Percentiles rank a stretch among this genome's conserved stretches.
Conservation (phyloP, 768 basidiomycete genomes). For the Boletus rubropictus region DNA sequence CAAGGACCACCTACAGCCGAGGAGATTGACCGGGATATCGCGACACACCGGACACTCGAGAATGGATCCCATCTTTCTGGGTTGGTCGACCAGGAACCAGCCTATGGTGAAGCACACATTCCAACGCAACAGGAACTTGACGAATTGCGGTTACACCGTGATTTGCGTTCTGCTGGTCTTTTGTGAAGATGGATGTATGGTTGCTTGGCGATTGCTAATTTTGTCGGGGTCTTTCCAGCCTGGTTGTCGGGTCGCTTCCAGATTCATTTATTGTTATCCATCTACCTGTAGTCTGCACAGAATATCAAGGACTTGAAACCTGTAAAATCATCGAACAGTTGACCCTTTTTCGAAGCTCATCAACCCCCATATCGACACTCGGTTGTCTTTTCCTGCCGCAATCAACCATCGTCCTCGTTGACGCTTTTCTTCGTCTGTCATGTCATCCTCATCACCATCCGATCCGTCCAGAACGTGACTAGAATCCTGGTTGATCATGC, state of each 20-base stretch:
- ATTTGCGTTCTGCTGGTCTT: constrained; percentile 51
- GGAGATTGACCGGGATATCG: constrained; percentile 47
- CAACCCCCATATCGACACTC: constrained; percentile 68
- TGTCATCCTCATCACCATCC: constrained; percentile 41
- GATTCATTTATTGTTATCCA: constrained; percentile 14
- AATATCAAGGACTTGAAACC: neutral
- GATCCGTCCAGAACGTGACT: neutral
- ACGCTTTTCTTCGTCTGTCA: constrained; percentile 39
- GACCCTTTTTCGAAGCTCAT: constrained; percentile 33
- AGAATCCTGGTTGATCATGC: constrained; percentile 5
- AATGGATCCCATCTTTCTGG: constrained; percentile 44
- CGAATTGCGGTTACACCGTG: constrained; percentile 44
- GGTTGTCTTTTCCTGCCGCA: constrained; percentile 59
- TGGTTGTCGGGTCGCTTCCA: neutral
- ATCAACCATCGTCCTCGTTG: constrained; percentile 57
- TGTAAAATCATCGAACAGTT: neutral
- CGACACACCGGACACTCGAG: constrained; percentile 47
- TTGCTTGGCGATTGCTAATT: neutral
- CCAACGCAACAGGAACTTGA: constrained; percentile 30
- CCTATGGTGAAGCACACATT: constrained; percentile 12
- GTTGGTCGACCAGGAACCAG: constrained; percentile 20
- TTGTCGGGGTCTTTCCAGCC: neutral
- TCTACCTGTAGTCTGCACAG: constrained; percentile 16
- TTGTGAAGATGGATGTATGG: constrained; percentile 30
- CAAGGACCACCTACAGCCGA: constrained; percentile 29